Conservation (phyloP, 2,329 filamentous ascomycete species). For the Sordariomycetes sp. region DNA sequence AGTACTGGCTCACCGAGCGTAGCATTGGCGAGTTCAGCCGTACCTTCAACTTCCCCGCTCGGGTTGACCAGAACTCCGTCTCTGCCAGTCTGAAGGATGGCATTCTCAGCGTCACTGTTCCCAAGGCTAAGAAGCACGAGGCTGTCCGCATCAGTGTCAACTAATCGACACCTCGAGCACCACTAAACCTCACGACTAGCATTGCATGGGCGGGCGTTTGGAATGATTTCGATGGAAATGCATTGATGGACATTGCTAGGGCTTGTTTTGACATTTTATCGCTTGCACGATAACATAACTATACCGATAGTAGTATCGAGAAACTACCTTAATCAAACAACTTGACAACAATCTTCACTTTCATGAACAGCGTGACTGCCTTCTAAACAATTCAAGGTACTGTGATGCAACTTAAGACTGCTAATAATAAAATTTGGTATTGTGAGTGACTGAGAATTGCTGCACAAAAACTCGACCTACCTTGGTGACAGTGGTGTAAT, state of each 20-base stretch:
- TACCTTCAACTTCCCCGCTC: slow-evolving; percentile 57
- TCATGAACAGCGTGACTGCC: no score
- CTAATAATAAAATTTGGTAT: no score
- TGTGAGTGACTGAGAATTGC: no score
- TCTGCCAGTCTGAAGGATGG: slow-evolving; percentile 56
- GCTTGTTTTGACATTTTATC: neutral
- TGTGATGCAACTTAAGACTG: no score
- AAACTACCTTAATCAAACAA: no score
- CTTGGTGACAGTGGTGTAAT: neutral
- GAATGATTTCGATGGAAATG: neutral
- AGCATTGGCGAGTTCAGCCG: slow-evolving; percentile 59
- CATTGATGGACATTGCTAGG: neutral
- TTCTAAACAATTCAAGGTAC: no score
- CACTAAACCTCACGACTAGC: neutral
- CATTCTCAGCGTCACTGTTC: slow-evolving; percentile 53
- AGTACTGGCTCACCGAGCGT: slow-evolving; percentile 66
- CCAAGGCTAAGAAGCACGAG: slow-evolving; percentile 55
- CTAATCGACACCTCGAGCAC: slow-evolving; percentile 19
- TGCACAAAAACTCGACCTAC: no score
- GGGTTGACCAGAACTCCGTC: slow-evolving; percentile 54
- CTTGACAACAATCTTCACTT: no score
- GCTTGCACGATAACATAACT: no score
- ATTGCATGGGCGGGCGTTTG: neutral
- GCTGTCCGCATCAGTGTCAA: slow-evolving; percentile 44
- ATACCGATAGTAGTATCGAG: no score